Conservation (phyloP, 257 asterid genomes). For the Capsicum chinense region DNA sequence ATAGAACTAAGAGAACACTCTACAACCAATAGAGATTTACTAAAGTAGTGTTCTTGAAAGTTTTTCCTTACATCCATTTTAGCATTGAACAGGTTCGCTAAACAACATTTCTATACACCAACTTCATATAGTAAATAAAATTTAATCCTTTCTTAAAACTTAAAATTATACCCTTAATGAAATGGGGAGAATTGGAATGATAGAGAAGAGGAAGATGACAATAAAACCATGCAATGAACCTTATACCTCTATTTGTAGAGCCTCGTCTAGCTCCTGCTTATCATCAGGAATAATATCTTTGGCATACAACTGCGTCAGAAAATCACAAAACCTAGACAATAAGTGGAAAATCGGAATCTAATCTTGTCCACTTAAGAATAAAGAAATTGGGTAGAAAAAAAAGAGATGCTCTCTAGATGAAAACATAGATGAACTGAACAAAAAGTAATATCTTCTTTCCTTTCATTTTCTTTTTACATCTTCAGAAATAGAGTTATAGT, state of each 20-base stretch:
- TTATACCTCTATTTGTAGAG: constrained; percentile 88
- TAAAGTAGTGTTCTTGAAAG: background rate
- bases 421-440: background rate
- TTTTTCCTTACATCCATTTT: background rate
- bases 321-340: constrained; percentile 67
- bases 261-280: constrained; percentile 95
- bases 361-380: background rate
- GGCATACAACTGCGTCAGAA: constrained; percentile 77
- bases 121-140: background rate
- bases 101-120: background rate
- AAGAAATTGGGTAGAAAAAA: background rate
- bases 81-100: background rate
- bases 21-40: background rate
- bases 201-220: background rate
- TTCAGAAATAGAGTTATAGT: background rate
- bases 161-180: background rate
- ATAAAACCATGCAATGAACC: constrained; percentile 18
- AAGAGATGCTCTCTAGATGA: background rate
- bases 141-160: background rate
- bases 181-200: background rate
- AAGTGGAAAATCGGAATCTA: background rate
- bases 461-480: background rate
- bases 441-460: background rate
- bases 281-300: constrained; percentile 92
- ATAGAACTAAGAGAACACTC: background rate